These are phyloP conservation scores for Chaetomium sp. DNA, from an alignment of 2,329 filamentous ascomycete genomes.

Conservation along the genomic window DNA sequence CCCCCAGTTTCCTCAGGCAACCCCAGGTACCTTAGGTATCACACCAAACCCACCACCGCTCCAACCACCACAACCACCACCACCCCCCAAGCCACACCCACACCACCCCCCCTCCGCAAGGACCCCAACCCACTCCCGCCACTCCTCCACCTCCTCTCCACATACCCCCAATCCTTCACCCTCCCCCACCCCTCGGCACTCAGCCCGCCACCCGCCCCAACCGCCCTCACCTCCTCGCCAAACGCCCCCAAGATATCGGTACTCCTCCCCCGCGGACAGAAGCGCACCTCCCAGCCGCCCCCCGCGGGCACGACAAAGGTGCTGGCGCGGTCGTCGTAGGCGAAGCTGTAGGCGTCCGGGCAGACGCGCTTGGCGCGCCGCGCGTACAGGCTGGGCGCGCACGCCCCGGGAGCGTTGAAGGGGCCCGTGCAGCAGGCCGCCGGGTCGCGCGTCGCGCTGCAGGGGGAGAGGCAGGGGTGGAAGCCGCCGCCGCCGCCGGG, in stretches of 20 bases:
- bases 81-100: neutral
- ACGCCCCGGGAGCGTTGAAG: constrained; percentile 64
- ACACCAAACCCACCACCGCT: neutral
- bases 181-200: constrained; percentile 39
- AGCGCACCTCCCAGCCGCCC: constrained; percentile 75
- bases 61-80: neutral
- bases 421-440: constrained; percentile 75
- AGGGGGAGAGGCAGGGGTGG: constrained; percentile 77
- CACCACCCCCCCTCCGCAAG: neutral
- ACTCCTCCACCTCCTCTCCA: constrained; percentile 33
- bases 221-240: constrained; percentile 50
- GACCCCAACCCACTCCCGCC: neutral
- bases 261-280: constrained; percentile 68
- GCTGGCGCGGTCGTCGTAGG: constrained; percentile 60
- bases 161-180: constrained; percentile 43
- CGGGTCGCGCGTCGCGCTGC: constrained; percentile 66
- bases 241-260: constrained; percentile 61
- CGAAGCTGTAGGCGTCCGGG: constrained; percentile 82
- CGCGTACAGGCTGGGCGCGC: constrained; percentile 69
- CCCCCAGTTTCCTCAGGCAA: too few species aligned
- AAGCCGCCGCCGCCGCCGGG: too few species aligned
- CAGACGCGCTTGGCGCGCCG: constrained; percentile 72
- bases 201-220: constrained; percentile 49
- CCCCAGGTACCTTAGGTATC: too few species aligned
- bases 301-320: constrained; percentile 64